These are phyloP conservation scores for Nemania serpens DNA, from an alignment of 2,329 filamentous ascomycete species.

Conservation along the genomic window DNA sequence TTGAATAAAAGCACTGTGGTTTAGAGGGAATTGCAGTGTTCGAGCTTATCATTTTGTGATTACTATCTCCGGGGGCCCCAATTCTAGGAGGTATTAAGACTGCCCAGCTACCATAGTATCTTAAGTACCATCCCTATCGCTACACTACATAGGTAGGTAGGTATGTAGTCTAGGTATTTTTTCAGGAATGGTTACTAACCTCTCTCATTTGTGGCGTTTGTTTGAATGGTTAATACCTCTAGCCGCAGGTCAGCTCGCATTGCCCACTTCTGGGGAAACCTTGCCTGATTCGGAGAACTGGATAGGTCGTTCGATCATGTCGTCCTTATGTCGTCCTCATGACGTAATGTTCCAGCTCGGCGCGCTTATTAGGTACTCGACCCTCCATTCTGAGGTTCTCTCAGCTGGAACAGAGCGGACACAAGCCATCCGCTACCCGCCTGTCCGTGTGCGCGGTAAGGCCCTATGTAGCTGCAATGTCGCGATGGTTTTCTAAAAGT, in stretches of 20 bases:
- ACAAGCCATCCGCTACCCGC: conserved; percentile 4
- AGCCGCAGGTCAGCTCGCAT: not conserved
- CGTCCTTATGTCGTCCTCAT: not conserved
- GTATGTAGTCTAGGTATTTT: not conserved
- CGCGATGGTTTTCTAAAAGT: no score
- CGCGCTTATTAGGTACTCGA: no score
- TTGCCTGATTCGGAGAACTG: conserved; percentile 1
- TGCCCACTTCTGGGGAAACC: conserved; percentile 5
- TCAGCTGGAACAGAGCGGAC: not conserved
- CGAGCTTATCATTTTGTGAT: not conserved
- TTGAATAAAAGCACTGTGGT: not conserved
- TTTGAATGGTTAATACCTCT: not conserved
- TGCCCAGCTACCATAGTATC: not conserved
- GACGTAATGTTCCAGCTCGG: not conserved
- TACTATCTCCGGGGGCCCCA: not conserved
- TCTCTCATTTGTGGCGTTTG: not conserved
- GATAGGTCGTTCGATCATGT: not conserved
- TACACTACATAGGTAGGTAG: not conserved
- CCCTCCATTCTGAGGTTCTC: no score
- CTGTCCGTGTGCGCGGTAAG: not conserved
- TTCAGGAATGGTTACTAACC: conserved; percentile 7
- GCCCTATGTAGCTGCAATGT: not conserved
- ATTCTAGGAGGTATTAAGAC: not conserved
- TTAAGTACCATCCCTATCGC: not conserved
- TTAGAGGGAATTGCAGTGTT: not conserved